These are phyloP conservation scores for Coelastrella sp. DNA, from an alignment of 139 green algal genomes.

Conservation along the genomic window DNA sequence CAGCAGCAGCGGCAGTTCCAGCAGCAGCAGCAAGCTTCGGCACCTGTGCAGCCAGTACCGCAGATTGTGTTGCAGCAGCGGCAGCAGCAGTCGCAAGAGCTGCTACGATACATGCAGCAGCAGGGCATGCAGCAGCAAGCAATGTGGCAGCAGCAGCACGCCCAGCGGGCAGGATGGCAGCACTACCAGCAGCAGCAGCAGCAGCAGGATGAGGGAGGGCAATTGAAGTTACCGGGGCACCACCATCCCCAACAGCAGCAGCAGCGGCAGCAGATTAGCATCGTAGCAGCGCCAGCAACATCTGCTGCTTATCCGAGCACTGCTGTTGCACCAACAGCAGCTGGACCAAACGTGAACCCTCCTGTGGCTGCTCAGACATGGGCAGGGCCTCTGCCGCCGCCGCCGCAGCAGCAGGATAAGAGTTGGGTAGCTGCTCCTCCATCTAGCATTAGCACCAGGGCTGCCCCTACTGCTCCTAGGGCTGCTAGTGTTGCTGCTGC, in stretches of 20 bases:
- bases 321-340: neutral
- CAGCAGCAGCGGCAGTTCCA: neutral
- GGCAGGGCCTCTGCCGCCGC: neutral
- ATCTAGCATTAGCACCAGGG: neutral
- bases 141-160: neutral
- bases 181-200: neutral
- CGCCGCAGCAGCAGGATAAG: neutral
- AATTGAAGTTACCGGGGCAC: too few relatives aligned
- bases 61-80: neutral
- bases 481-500: neutral
- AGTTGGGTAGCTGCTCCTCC: neutral
- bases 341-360: neutral
- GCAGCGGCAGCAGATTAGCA: conserved; percentile 10
- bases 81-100: neutral
- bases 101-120: neutral
- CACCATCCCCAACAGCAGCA: neutral
- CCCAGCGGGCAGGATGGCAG: neutral
- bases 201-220: too few relatives aligned
- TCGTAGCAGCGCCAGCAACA: too few relatives aligned
- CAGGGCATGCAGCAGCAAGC: neutral
- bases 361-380: too few relatives aligned
- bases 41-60: neutral
- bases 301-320: too few relatives aligned
- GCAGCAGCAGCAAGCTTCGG: neutral
- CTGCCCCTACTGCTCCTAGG: neutral